Evolutionary conservation across 441 rosid species (phyloP).

Genomic region (Euphorbia schlechtendalii): DNA sequence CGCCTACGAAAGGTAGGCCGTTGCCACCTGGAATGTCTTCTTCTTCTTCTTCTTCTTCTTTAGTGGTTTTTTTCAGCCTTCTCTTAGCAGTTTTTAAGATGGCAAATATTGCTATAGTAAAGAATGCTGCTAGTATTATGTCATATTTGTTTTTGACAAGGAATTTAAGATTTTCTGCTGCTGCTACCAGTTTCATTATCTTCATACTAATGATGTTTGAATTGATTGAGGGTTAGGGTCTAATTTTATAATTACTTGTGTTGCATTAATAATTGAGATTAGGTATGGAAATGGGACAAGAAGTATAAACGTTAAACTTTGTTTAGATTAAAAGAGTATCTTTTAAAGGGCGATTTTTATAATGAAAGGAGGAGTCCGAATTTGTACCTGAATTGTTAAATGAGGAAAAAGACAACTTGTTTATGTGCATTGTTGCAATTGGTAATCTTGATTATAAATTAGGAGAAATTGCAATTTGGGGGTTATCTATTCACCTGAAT

Average conservation of each 20-base stretch:
- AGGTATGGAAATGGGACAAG: conserved; percentile 4
- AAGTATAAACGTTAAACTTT: neutral
- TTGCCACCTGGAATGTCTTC: conserved; percentile 14
- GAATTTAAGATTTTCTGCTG: conserved; percentile 3
- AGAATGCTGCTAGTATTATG: neutral
- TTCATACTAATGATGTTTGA: neutral
- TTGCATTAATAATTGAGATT: neutral
- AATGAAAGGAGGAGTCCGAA: neutral
- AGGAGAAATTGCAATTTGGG: neutral
- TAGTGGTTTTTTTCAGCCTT: too few relatives aligned
- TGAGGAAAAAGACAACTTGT: neutral
- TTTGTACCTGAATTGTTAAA: neutral
- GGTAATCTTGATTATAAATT: neutral
- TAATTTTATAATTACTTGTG: too few relatives aligned
- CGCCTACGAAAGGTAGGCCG: conserved; percentile 26
- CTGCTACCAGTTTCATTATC: neutral
- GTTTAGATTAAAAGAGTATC: conserved; percentile 7
- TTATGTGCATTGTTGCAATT: neutral
- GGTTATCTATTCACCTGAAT: neutral
- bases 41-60: neutral
- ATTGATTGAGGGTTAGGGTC: neutral
- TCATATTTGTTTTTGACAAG: conserved; percentile 6
- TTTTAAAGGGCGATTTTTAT: neutral
- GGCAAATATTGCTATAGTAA: conserved; percentile 1
- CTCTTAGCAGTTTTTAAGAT: conserved; percentile 6